A percentile compares a stretch with the other conserved stretches of the same genome.
These are phyloP conservation scores for Camellia sinensis DNA, from an alignment of 148 eudicot genomes.

Conservation along the genomic window DNA sequence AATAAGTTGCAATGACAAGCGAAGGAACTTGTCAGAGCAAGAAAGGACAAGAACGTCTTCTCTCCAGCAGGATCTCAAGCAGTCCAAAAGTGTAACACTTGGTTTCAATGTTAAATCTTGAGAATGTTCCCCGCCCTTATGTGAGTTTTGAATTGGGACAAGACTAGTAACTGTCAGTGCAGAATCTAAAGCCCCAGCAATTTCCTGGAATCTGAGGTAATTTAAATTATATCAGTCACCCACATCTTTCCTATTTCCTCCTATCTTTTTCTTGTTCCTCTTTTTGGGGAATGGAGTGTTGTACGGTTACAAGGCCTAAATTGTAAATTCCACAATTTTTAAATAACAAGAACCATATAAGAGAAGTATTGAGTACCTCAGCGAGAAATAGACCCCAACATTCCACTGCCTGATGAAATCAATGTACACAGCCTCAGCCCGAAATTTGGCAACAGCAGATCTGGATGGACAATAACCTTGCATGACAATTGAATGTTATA, in stretches of 20 bases:
- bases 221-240: constrained; percentile 1
- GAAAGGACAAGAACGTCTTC: constrained; percentile 83
- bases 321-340: not conserved
- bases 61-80: constrained; percentile 92
- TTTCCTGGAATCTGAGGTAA: constrained; percentile 86
- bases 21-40: constrained; percentile 87
- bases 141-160: constrained; percentile 38
- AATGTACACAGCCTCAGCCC: constrained; percentile 71
- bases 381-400: constrained; percentile 87
- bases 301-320: not conserved
- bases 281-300: not conserved
- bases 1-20: constrained; percentile 87
- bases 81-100: constrained; percentile 69
- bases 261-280: not conserved
- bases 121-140: constrained; percentile 33
- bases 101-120: constrained; percentile 60
- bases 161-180: constrained; percentile 57
- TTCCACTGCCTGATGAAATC: constrained; percentile 99
- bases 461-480: constrained; percentile 85
- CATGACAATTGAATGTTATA: constrained; percentile 30
- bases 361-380: constrained; percentile 57
- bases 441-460: constrained; percentile 68
- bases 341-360: not conserved
- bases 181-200: constrained; percentile 92
- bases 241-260: not conserved